Percentiles rank a stretch among this genome's conserved stretches.
Evolutionary conservation across 2,329 filamentous ascomycete genomes (phyloP).

Genomic region (Emergomyces orientalis): DNA sequence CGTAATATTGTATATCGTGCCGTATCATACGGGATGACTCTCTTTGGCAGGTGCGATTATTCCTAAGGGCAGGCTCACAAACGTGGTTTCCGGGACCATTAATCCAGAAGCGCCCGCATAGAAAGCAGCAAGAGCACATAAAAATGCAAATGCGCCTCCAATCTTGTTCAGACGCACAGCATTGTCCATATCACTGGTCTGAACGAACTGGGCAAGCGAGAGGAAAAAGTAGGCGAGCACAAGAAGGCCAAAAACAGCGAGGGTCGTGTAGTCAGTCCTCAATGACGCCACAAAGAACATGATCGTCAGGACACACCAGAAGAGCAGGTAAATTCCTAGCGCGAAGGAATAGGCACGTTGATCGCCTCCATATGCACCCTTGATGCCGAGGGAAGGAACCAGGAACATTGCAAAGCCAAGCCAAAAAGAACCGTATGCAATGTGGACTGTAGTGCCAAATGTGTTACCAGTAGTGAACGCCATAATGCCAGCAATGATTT

Average conservation of each 20-base stretch:
- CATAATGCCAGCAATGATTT: constrained; percentile 27
- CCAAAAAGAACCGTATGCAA: constrained; percentile 55
- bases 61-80: constrained; percentile 35
- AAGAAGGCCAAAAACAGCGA: constrained; percentile 50
- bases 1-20: background rate
- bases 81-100: constrained; percentile 37
- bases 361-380: constrained; percentile 35
- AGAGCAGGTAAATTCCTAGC: constrained; percentile 50
- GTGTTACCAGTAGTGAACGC: constrained; percentile 50
- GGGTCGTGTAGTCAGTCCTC: constrained; percentile 50
- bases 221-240: constrained; percentile 52
- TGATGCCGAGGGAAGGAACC: constrained; percentile 45
- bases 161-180: constrained; percentile 40
- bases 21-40: background rate
- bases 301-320: constrained; percentile 52
- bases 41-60: constrained; percentile 19
- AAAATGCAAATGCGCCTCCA: constrained; percentile 33
- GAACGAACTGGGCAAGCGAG: constrained; percentile 43
- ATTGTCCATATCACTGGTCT: constrained; percentile 27
- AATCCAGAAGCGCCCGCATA: constrained; percentile 36
- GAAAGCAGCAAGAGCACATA: constrained; percentile 32
- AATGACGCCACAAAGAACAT: constrained; percentile 49
- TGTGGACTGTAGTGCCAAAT: constrained; percentile 53
- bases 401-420: constrained; percentile 51
- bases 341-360: constrained; percentile 39